phyloP scores from a whole-genome alignment of 306 rosid species.

The Spatholobus suberectus region DNA sequence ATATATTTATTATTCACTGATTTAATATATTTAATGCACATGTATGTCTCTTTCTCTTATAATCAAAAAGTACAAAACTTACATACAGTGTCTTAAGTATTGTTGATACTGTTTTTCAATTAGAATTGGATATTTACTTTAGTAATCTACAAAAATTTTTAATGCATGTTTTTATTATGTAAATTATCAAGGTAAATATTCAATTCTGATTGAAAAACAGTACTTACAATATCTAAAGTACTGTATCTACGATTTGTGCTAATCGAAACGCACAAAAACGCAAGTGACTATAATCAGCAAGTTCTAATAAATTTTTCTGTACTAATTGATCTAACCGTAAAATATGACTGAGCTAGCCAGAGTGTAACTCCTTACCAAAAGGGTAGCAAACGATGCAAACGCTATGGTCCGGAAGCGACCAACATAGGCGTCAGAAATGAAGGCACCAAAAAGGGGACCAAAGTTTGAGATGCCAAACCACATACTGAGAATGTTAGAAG shows the following conservation, averaged over 20 bases:
- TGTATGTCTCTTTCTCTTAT: background rate
- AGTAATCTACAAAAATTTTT: no score
- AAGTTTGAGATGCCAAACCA: conserved; percentile 72
- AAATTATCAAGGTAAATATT: no score
- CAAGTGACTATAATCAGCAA: background rate
- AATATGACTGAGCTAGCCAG: background rate
- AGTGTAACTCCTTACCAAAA: conserved; percentile 46
- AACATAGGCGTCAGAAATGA: conserved; percentile 69
- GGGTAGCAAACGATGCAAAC: conserved; percentile 56
- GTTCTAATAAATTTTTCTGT: background rate
- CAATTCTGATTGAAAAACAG: no score
- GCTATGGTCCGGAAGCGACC: conserved; percentile 83
- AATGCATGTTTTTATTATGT: no score
- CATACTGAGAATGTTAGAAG: conserved; percentile 56
- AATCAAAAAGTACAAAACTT: no score
- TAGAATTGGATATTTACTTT: no score
- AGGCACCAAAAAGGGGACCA: conserved; percentile 75
- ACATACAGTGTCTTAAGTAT: no score
- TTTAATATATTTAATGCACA: background rate
- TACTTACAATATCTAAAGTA: no score
- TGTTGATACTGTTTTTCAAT: no score
- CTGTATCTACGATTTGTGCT: no score
- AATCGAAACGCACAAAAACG: no score
- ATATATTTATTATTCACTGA: background rate
- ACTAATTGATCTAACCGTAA: no score